Percentiles rank a stretch among this genome's conserved stretches.
Evolutionary conservation across 1,139 yeast genomes (phyloP).

Genomic region (Pichia inconspicua): DNA sequence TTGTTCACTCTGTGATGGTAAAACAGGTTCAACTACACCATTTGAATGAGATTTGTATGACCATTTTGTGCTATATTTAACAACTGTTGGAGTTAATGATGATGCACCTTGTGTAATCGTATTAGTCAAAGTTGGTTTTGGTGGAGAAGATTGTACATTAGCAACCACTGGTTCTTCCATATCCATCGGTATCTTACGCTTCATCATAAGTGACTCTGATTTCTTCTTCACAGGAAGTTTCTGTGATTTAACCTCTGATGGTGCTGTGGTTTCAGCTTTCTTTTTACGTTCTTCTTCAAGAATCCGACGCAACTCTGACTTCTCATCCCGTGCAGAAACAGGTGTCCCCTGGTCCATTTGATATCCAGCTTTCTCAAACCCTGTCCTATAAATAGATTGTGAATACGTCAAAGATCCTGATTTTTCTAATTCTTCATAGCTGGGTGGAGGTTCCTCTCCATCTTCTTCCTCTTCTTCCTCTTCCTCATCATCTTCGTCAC

Average conservation of each 20-base stretch:
- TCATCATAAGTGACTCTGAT: slow-evolving; percentile 11
- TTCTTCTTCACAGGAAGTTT: not conserved
- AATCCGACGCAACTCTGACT: not conserved
- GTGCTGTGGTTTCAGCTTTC: not conserved
- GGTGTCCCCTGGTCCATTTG: slow-evolving; percentile 22
- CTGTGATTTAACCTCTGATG: not conserved
- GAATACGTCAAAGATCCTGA: slow-evolving; percentile 27
- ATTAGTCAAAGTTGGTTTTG: not conserved
- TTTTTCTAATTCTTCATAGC: slow-evolving; percentile 27
- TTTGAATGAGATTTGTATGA: slow-evolving; percentile 18
- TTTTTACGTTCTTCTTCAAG: not conserved
- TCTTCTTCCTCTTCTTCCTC: slow-evolving; percentile 3
- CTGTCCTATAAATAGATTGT: slow-evolving; percentile 27
- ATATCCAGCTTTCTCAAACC: slow-evolving; percentile 29
- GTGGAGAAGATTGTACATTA: slow-evolving; percentile 2
- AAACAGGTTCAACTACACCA: slow-evolving; percentile 25
- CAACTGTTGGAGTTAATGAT: slow-evolving; percentile 1
- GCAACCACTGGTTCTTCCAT: slow-evolving; percentile 8
- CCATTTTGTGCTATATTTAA: slow-evolving; percentile 16
- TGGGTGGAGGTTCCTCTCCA: slow-evolving; percentile 24
- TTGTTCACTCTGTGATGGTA: slow-evolving; percentile 26
- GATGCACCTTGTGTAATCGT: not conserved
- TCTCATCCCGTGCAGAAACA: not conserved
- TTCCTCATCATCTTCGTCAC: slow-evolving; percentile 5
- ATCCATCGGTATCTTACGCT: slow-evolving; percentile 23